Percentiles rank a stretch among this genome's conserved stretches.
Conservation (phyloP, 306 rosid species). For the Phaseolus lunatus region DNA sequence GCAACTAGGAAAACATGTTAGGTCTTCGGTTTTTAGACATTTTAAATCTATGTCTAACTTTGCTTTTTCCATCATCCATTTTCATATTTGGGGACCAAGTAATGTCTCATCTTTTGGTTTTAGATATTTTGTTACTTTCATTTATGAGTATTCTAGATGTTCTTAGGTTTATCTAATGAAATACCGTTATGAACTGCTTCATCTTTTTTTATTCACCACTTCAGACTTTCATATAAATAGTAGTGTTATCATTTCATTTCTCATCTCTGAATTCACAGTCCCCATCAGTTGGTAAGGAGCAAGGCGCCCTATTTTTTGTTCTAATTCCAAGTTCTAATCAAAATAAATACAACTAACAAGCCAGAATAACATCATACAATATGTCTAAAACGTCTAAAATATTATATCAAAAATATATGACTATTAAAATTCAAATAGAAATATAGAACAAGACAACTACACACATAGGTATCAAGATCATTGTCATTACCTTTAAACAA, state of each 20-base stretch:
- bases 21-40: too few relatives aligned
- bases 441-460: constrained; percentile 7
- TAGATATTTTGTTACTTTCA: too few relatives aligned
- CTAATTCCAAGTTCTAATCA: neutral
- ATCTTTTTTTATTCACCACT: neutral
- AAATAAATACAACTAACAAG: constrained; percentile 26
- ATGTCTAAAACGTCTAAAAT: neutral
- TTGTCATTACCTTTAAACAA: constrained; percentile 71
- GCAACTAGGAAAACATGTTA: too few relatives aligned
- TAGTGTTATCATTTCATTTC: neutral
- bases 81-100: too few relatives aligned
- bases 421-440: constrained; percentile 26
- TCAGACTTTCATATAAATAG: neutral
- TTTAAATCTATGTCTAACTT: too few relatives aligned
- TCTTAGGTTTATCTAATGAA: too few relatives aligned
- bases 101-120: too few relatives aligned
- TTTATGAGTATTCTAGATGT: too few relatives aligned
- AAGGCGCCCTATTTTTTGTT: neutral
- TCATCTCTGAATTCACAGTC: neutral
- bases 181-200: neutral
- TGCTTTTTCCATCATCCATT: too few relatives aligned
- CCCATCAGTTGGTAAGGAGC: neutral
- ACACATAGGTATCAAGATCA: constrained; percentile 35
- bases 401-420: neutral
- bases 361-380: neutral